Evolutionary conservation across 2,329 filamentous ascomycete genomes (phyloP).

Genomic region (Hypomyces perniciosus): DNA sequence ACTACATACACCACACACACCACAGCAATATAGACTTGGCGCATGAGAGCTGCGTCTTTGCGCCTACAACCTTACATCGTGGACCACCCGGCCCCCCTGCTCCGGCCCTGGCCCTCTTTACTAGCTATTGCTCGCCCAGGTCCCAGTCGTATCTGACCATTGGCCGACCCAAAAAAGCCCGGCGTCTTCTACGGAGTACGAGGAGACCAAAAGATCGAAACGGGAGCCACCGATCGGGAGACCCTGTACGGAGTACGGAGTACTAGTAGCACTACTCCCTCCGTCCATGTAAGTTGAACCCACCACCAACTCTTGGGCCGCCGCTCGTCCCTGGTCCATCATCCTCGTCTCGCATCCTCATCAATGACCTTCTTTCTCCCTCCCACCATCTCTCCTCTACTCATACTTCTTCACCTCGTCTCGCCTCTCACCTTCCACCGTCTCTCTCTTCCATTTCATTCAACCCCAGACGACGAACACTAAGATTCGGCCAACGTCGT

Average conservation of each 20-base stretch:
- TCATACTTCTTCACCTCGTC: slow-evolving; percentile 7
- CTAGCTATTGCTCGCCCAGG: neutral
- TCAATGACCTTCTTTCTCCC: slow-evolving; percentile 6
- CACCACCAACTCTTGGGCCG: slow-evolving; percentile 4
- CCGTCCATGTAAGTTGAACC: slow-evolving; percentile 1
- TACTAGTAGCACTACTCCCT: neutral
- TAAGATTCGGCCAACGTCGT: slow-evolving; percentile 5
- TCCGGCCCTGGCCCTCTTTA: slow-evolving; percentile 3
- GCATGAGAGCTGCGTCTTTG: slow-evolving; percentile 9
- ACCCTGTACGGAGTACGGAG: neutral
- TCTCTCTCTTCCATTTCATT: slow-evolving; percentile 2
- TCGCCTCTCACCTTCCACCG: slow-evolving; percentile 6
- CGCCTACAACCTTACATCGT: slow-evolving; percentile 8
- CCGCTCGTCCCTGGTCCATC: slow-evolving; percentile 1
- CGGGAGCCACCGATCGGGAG: slow-evolving; percentile 14
- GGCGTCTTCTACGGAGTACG: slow-evolving; percentile 1
- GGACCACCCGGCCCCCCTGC: slow-evolving; percentile 6
- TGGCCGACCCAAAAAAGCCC: neutral
- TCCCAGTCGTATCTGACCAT: neutral
- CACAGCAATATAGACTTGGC: slow-evolving; percentile 3
- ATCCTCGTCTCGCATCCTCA: slow-evolving; percentile 8
- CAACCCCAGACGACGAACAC: neutral
- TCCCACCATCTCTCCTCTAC: slow-evolving; percentile 1
- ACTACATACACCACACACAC: neutral
- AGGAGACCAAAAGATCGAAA: slow-evolving; percentile 15